Evolutionary conservation across 106 monocot genomes (phyloP), one percentile per base, ranked within the genome.

Genomic region (Apostasia ramifera): DNA sequence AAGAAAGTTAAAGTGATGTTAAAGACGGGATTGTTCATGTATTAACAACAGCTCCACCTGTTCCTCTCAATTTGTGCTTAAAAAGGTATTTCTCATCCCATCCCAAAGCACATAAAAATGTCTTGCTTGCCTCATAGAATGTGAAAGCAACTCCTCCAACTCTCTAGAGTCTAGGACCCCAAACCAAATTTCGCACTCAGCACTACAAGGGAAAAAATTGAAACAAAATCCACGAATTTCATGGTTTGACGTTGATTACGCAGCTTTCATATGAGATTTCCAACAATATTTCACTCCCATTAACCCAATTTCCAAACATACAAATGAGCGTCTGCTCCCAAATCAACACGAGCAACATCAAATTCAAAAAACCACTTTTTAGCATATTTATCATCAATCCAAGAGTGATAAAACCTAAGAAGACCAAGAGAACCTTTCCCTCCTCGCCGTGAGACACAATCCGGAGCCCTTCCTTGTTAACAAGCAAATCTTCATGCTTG

Each of bases 391-490:
- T 26, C 26, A 26, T 26, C 15, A 63, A 71, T 2, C 5, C 4
- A 55, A 44, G 12, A 63, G 40, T 3, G 40, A 47, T 2, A 70
- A 43, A 45, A 42, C 62, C 42, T 62, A 43, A 46, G 40, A 60
- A 66, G 10, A 39, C 45, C 6, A 53, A 44, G 52, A 4, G 57
- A 76, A 91, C 88, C 83, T 79, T 82, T 49, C 63, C 86, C 47
- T 74, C 81, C 70, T 85, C 76, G 57, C 75, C 70, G 59, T 79
- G 83, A 46, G 85, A 76, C 59, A 91, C 84, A 48, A 95, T 88
- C 78, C 91, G 76, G 12, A 91, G 70, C 64, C 94, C 94, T 45
- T 91, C 79, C 91, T 80, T 95, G 73, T 91, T 91, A 38, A 95
- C 94, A 11, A 88, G 88, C 56, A 95, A 73, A 76, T 95, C 91